These are phyloP conservation scores for Talaromyces liani DNA, from an alignment of 495 filamentous ascomycete genomes.

Conservation along the genomic window DNA sequence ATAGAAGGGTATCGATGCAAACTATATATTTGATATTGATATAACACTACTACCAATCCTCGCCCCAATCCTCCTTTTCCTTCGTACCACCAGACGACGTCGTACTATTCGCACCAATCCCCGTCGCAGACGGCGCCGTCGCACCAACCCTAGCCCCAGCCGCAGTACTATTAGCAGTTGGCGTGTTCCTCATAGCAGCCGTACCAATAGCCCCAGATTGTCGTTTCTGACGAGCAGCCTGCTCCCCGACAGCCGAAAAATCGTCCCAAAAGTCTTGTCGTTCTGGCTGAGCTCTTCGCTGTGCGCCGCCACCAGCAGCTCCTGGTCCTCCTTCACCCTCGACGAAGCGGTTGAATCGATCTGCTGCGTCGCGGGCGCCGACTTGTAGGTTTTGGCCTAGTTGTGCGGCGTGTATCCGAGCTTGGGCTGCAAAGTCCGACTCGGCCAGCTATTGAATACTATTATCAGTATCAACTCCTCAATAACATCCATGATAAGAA, in stretches of 20 bases:
- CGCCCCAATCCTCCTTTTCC: slow-evolving; percentile 54
- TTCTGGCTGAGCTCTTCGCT: slow-evolving; percentile 43
- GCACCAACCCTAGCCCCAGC: slow-evolving; percentile 21
- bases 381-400: slow-evolving; percentile 57
- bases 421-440: slow-evolving; percentile 81
- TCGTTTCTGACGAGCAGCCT: slow-evolving; percentile 33
- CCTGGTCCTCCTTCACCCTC: slow-evolving; percentile 45
- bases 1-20: background rate
- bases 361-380: slow-evolving; percentile 63
- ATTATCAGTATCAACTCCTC: background rate
- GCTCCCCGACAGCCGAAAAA: slow-evolving; percentile 50
- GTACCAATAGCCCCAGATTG: slow-evolving; percentile 58
- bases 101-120: slow-evolving; percentile 17
- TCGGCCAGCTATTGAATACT: slow-evolving; percentile 55
- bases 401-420: slow-evolving; percentile 58
- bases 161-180: slow-evolving; percentile 16
- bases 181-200: slow-evolving; percentile 47
- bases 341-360: slow-evolving; percentile 75
- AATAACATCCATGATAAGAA: background rate
- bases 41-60: slow-evolving; percentile 47
- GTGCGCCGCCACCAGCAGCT: slow-evolving; percentile 8
- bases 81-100: slow-evolving; percentile 15
- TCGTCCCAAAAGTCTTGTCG: slow-evolving; percentile 91
- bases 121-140: slow-evolving; percentile 29
- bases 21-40: slow-evolving; percentile 6